Evolutionary conservation across 176 grass and related monocot genomes (phyloP), one percentile per base, ranked within the genome.

Genomic region (Lolium rigidum): DNA sequence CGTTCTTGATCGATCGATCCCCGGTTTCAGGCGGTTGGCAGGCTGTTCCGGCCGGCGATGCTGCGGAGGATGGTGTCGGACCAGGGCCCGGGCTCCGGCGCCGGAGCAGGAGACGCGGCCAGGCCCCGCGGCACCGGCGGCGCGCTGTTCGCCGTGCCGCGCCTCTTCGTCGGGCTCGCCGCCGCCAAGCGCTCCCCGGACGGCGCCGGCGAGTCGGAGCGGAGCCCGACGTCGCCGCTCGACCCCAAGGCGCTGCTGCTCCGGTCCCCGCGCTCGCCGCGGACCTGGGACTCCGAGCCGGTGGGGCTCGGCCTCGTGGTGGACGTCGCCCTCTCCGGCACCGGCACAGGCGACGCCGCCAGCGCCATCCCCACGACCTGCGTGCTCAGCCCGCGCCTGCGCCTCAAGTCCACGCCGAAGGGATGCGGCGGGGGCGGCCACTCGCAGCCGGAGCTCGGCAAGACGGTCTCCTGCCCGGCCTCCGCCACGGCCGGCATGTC

Each of bases 211-310:
- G 80, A 76, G 70, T 58, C 38, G 80, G 77, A 85, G 24, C 71
- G 87, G 84, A 96, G 92, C 90, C 97, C 94, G 46, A 99, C 94
- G 43, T 99, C 97, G 77, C 94, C 92, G 74, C 89, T 96, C 14
- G 97, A 99, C 82, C 74, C 89, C 80, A 99, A 94, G 88, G 87
- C 84, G 61, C 82, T 90, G n/a, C n/a, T 90, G 63, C 73, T 90
- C 64, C 72, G 88, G 21, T 92, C 85, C 25, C 87, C 88, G 24
- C 87, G 84, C 74, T 93, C 93, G 71, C 86, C 92, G 39, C 60
- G 87, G 87, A 86, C 88, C 51, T 98, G 93, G 87, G 94, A 95
- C 80, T 65, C 87, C 12, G 88, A 72, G 85, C 81, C 86, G 9
- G 92, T 84, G 2, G 94, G 92, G 60, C 92, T 94, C 44, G 90